A percentile compares a stretch with the other conserved stretches of the same genome.
phyloP scores from a whole-genome alignment of 805 yeast genomes.

The Teunomyces cretensis region DNA sequence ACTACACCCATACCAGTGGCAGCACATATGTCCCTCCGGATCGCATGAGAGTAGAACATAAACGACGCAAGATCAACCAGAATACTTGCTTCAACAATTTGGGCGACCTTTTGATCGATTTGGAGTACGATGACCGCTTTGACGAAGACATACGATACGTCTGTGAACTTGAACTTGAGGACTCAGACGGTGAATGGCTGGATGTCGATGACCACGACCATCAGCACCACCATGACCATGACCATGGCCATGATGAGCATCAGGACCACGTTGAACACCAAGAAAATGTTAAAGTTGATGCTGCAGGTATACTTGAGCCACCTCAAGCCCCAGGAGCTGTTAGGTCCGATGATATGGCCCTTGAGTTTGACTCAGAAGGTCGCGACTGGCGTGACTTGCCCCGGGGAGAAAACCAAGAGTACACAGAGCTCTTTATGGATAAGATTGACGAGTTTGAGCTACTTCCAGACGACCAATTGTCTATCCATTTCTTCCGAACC shows the following conservation, averaged over 20 bases:
- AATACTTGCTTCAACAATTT: constrained; percentile 37
- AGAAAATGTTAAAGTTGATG: constrained; percentile 14
- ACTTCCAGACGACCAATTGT: constrained; percentile 15
- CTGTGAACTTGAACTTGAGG: constrained; percentile 55
- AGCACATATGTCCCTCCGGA: background rate
- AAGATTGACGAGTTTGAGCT: constrained; percentile 15
- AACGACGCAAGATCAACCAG: constrained; percentile 18
- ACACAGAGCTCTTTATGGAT: constrained; percentile 19
- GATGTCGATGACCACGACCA: constrained; percentile 12
- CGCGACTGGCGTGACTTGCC: constrained; percentile 75
- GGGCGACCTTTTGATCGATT: constrained; percentile 52
- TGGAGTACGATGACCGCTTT: constrained; percentile 61
- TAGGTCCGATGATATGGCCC: constrained; percentile 10
- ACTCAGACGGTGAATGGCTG: constrained; percentile 18
- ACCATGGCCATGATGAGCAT: constrained; percentile 3
- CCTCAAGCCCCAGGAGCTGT: constrained; percentile 5
- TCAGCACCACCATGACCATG: background rate
- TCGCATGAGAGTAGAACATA: constrained; percentile 7
- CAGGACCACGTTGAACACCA: constrained; percentile 6
- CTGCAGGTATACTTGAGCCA: background rate
- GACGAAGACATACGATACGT: constrained; percentile 68
- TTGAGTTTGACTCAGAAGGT: constrained; percentile 53
- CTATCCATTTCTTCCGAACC: constrained; percentile 25
- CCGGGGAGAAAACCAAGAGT: constrained; percentile 50
- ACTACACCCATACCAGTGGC: constrained; percentile 16